Conservation (phyloP, 1,284 basidiomycete genomes). For the Exobasidium cylindrosporum region DNA sequence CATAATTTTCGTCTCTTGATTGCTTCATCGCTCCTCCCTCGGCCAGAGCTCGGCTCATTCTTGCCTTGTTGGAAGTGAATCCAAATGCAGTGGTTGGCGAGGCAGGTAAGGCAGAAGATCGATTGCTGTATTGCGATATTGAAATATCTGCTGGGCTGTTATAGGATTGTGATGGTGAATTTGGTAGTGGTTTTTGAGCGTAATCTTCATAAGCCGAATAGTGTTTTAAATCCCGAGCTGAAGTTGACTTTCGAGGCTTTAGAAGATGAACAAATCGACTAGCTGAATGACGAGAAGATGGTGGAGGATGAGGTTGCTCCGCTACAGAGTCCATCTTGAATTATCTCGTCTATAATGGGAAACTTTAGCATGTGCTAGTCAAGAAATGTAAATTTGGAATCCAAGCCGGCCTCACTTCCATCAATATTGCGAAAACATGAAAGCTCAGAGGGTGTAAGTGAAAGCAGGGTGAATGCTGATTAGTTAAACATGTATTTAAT, state of each 20-base stretch:
- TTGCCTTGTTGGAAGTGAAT: not conserved
- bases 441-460: no score
- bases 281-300: not conserved
- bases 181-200: not conserved
- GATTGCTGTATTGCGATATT: not conserved
- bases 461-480: no score
- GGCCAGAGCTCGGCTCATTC: not conserved
- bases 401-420: no score
- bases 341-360: no score
- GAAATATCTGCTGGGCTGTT: no score
- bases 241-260: not conserved
- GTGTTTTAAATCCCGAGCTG: not conserved
- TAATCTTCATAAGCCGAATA: not conserved
- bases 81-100: not conserved
- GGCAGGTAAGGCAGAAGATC: not conserved
- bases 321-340: slow-evolving; percentile 6
- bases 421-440: no score
- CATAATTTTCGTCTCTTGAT: not conserved
- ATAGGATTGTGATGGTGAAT: no score
- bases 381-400: no score
- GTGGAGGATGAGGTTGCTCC: not conserved
- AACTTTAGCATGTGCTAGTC: no score
- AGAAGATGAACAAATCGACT: not conserved
- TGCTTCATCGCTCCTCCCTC: not conserved
- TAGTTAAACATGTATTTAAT: no score